Conservation (phyloP, 1,139 yeast species). For the Lodderomyces beijingensis region DNA sequence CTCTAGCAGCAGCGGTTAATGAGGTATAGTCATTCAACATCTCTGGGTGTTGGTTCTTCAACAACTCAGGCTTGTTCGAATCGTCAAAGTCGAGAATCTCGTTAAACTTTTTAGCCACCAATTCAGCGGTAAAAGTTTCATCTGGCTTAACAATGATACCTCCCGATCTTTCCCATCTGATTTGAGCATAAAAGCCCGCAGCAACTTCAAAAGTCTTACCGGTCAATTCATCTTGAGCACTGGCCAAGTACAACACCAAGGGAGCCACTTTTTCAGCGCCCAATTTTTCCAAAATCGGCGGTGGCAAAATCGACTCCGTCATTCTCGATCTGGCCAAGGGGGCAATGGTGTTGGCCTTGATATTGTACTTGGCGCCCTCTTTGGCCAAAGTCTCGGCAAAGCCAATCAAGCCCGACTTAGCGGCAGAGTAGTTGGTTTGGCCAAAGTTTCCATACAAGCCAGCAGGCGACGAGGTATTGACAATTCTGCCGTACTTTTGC, state of each 20-base stretch:
- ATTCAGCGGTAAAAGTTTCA: conserved; percentile 75
- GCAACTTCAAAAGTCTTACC: conserved; percentile 90
- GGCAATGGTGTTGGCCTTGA: conserved; percentile 81
- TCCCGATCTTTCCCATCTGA: conserved; percentile 91
- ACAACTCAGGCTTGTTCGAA: conserved; percentile 47
- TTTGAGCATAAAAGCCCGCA: conserved; percentile 88
- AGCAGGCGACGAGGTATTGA: conserved; percentile 95
- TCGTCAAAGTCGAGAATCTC: conserved; percentile 61
- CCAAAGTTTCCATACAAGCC: conserved; percentile 97
- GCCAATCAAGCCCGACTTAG: conserved; percentile 86
- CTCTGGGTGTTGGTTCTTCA: conserved; percentile 61
- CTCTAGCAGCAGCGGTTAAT: conserved; percentile 50
- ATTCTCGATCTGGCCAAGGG: conserved; percentile 94
- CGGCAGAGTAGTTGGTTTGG: conserved; percentile 93
- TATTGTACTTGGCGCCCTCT: conserved; percentile 86
- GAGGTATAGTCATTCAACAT: conserved; percentile 56
- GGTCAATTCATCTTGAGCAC: conserved; percentile 54
- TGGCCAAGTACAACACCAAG: conserved; percentile 74
- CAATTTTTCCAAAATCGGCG: conserved; percentile 73
- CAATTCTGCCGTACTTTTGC: conserved; percentile 82
- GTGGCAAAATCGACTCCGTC: conserved; percentile 90
- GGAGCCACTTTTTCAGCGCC: conserved; percentile 91
- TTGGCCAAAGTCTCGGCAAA: conserved; percentile 92
- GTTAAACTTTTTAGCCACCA: conserved; percentile 66
- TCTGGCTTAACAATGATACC: conserved; percentile 85